Conservation (phyloP, 257 asterid genomes). For the Solanum gracilifrons region DNA sequence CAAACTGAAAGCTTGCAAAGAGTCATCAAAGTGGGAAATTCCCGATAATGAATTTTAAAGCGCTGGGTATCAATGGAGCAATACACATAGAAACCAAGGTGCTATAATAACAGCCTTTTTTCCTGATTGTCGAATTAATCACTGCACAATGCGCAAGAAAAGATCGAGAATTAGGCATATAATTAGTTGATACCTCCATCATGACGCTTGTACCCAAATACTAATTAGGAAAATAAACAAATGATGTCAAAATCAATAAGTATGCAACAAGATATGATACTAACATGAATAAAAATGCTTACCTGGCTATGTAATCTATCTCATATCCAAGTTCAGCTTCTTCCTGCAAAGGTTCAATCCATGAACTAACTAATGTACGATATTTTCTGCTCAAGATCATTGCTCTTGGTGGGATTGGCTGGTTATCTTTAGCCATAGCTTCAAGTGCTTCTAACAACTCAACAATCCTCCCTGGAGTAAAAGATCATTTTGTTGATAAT, state of each 20-base stretch:
- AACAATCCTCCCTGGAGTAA: slow-evolving; percentile 65
- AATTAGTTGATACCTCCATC: not conserved
- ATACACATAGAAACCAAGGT: not conserved
- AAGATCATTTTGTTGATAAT: not conserved
- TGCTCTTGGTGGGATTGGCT: slow-evolving; percentile 82
- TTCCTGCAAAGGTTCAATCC: slow-evolving; percentile 99
- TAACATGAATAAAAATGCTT: slow-evolving; percentile 11
- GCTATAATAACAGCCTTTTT: not conserved
- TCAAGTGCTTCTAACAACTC: slow-evolving; percentile 90
- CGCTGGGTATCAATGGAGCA: not conserved
- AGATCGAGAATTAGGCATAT: not conserved
- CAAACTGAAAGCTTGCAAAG: not conserved
- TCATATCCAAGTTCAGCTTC: slow-evolving; percentile 98
- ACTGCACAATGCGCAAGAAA: not conserved
- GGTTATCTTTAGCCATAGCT: slow-evolving; percentile 77
- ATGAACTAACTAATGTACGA: slow-evolving; percentile 93
- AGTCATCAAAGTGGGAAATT: not conserved
- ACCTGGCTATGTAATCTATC: slow-evolving; percentile 93
- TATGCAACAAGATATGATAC: not conserved
- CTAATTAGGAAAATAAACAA: not conserved
- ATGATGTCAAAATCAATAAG: not conserved
- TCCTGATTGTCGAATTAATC: not conserved
- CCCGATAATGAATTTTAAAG: not conserved
- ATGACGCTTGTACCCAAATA: not conserved
- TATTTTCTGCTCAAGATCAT: slow-evolving; percentile 89